Evolutionary conservation across 805 yeast genomes (phyloP), one percentile per base, ranked within the genome.

Genomic region (Sugiyamaella boreocaroliniensis): DNA sequence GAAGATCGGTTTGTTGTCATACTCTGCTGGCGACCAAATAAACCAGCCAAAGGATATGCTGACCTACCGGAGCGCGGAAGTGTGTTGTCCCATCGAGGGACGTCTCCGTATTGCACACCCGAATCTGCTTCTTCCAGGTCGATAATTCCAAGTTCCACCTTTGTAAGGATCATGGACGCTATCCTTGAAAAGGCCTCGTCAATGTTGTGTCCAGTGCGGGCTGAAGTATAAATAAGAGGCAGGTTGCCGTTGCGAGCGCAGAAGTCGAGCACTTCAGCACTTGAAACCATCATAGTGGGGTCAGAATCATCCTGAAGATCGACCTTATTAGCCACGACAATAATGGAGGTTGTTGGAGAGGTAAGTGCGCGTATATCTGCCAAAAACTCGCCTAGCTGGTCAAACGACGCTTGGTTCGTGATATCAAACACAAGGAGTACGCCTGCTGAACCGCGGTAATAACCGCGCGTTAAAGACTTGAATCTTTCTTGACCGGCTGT

Each of bases 401-500:
- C 95, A 70, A 89, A 89, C 49, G 89, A 79, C 65, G 85, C 89
- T 12, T 90, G 80, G 67, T 86, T 87, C 48, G 95, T 81, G 60
- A 89, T 85, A 70, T 90, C 97, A 68, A 88, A 90, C 37, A 89
- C 95, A 53, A 89, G 83, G 56, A 89, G 76, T 2, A 96, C 97
- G 50, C 97, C 97, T 43, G 90, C 95, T 0, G 97, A 95, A 41
- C 97, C 97, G 64, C 97, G 76, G 67, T 90, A 90, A 68, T 90
- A 90, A 2, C 96, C 96, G 50, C 93, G 81, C 14, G 97, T 89
- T 64, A 89, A 87, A 32, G 97, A 95, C 68, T 97, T 80, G 72
- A 89, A 90, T 71, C 97, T 80, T 69, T 89, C 97, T 72, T 89
- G 97, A 49, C 97, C 97, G 1, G 97, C 97, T 32, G 97, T 89